These are phyloP conservation scores for Paraconiothyrium brasiliense DNA, from an alignment of 2,329 filamentous ascomycete genomes.

Conservation along the genomic window DNA sequence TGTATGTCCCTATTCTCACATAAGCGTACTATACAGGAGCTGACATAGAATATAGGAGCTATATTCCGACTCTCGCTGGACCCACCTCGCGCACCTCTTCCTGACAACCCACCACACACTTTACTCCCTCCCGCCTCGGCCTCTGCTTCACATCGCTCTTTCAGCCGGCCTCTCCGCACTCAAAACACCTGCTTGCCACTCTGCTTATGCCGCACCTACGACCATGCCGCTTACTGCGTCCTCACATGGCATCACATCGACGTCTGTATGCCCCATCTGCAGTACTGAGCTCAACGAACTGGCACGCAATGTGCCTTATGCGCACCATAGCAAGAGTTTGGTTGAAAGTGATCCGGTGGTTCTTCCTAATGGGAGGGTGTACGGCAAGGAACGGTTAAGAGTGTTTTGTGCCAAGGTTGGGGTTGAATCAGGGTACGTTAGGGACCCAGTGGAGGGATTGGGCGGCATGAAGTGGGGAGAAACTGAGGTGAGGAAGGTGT, in stretches of 20 bases:
- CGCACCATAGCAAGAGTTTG: conserved; percentile 92
- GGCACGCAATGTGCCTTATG: conserved; percentile 88
- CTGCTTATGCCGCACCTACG: conserved; percentile 66
- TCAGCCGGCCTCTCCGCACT: conserved; percentile 91
- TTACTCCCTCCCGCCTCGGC: conserved; percentile 80
- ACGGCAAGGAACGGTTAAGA: conserved; percentile 77
- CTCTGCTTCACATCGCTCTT: conserved; percentile 89
- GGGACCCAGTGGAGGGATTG: conserved; percentile 74
- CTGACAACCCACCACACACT: conserved; percentile 86
- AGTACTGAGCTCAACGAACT: conserved; percentile 94
- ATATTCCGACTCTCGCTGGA: conserved; percentile 79
- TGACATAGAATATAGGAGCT: conserved; percentile 64
- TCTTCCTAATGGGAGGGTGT: conserved; percentile 86
- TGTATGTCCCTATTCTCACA: conserved; percentile 50
- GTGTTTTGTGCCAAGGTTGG: conserved; percentile 83
- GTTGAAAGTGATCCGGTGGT: conserved; percentile 88
- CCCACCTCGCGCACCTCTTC: conserved; percentile 79
- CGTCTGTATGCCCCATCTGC: conserved; percentile 92
- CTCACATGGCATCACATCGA: conserved; percentile 43
- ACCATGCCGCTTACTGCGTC: conserved; percentile 65
- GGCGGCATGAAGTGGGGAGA: conserved; percentile 61
- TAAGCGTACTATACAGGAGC: conserved; percentile 17
- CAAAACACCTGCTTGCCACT: conserved; percentile 94
- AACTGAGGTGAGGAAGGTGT: conserved; percentile 82
- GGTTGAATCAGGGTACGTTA: conserved; percentile 71